phyloP scores from a whole-genome alignment of 768 basidiomycete genomes.

The Boletus rubroflammeus region DNA sequence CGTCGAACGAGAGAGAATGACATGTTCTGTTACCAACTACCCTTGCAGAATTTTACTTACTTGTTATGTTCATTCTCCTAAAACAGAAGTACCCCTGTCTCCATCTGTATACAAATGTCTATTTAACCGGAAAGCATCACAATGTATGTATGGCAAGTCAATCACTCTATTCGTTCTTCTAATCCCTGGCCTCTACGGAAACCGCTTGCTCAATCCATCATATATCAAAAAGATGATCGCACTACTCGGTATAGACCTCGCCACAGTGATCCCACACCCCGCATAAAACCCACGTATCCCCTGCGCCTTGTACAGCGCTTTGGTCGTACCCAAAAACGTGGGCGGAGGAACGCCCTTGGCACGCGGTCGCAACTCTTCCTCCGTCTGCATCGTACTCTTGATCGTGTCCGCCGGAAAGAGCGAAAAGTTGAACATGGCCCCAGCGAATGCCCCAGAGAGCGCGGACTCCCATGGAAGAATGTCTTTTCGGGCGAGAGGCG shows the following conservation, averaged over 20 bases:
- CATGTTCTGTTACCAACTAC: slow-evolving; percentile 1
- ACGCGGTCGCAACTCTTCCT: slow-evolving; percentile 73
- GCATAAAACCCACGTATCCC: slow-evolving; percentile 87
- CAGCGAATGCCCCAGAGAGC: slow-evolving; percentile 81
- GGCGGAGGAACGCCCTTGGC: slow-evolving; percentile 30
- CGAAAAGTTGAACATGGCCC: slow-evolving; percentile 80
- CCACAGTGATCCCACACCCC: slow-evolving; percentile 88
- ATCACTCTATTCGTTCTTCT: neutral
- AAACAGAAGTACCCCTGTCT: slow-evolving; percentile 3
- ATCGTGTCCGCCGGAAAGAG: slow-evolving; percentile 94
- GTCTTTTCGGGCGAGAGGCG: slow-evolving; percentile 37
- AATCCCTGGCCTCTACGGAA: slow-evolving; percentile 33
- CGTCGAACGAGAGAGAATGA: slow-evolving; percentile 7
- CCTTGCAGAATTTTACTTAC: neutral
- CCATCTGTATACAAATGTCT: neutral
- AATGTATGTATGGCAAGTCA: too few relatives aligned
- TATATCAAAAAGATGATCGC: slow-evolving; percentile 93
- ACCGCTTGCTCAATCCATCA: slow-evolving; percentile 62
- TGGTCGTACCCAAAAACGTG: slow-evolving; percentile 56
- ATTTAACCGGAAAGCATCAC: neutral
- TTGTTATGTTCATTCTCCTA: neutral
- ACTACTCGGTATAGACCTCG: slow-evolving; percentile 81
- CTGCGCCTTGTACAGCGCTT: slow-evolving; percentile 66
- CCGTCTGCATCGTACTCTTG: slow-evolving; percentile 94
- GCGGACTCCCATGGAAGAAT: slow-evolving; percentile 80